phyloP scores from a whole-genome alignment of 164 flowering plant genomes.

The Platanus orientalis region DNA sequence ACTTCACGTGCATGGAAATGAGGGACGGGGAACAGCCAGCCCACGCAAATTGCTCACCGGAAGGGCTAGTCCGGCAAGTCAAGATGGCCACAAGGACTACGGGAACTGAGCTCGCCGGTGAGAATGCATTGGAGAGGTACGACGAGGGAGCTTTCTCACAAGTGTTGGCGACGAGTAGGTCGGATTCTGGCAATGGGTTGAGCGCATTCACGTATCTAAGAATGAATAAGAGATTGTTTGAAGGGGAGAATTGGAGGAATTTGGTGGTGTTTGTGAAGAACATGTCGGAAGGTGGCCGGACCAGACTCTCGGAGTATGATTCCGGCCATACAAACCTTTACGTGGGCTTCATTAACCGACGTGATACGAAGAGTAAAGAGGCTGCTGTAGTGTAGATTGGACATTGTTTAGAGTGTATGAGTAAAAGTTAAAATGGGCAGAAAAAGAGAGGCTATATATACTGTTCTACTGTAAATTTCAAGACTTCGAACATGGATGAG shows the following conservation, averaged over 20 bases:
- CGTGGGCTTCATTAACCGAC: no score
- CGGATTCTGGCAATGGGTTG: conserved; percentile 68
- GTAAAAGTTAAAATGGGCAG: no score
- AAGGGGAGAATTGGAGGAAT: conserved; percentile 73
- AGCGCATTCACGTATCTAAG: conserved; percentile 79
- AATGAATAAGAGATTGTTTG: conserved; percentile 77
- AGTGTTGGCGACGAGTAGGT: conserved; percentile 62
- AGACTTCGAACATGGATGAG: no score
- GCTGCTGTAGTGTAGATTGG: no score
- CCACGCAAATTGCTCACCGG: conserved; percentile 76
- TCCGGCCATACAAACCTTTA: conserved; percentile 13
- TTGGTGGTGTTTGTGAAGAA: conserved; percentile 64
- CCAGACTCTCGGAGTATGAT: conserved; percentile 45
- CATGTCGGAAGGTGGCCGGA: conserved; percentile 72
- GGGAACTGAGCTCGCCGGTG: conserved; percentile 73
- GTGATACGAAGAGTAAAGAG: no score
- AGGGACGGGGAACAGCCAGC: conserved; percentile 70
- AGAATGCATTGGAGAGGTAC: conserved; percentile 87
- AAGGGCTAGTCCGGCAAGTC: conserved; percentile 75
- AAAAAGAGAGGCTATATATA: no score
- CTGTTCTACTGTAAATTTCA: no score
- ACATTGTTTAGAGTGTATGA: no score
- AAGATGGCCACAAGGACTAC: conserved; percentile 57
- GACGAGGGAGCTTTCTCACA: conserved; percentile 62
- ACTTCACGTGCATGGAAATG: conserved; percentile 99